Evolutionary conservation across 768 basidiomycete genomes (phyloP), one percentile per base, ranked within the genome.

Genomic region (Lanmaoa pseudosensibilis): DNA sequence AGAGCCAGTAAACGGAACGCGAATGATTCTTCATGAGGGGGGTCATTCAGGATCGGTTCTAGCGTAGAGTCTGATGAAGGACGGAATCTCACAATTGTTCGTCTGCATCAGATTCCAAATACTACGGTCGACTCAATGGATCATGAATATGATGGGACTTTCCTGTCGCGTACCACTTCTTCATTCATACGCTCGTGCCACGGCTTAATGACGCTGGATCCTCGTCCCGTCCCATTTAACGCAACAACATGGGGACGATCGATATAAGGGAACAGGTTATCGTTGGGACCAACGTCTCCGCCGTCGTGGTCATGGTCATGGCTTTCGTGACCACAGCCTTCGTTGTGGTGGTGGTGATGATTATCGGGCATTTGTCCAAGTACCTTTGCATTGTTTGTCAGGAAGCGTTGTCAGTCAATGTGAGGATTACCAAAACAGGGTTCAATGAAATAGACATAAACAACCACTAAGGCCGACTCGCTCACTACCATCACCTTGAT

Each of bases 51-150:
- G 49, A 45, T 12, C 23, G 5, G 39, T 5, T 5, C 5, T 3
- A 30, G 27, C 50, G 37, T 25, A 32, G n/a, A 18, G 40, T 23
- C 23, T 19, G 45, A 51, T 25, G 33, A 27, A 38, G n/a, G 19
- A 52, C 23, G n/a, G 30, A 30, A 46, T 58, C 78, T 64, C 71
- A 92, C 91, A 97, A 72, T 71, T 93, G 89, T 67, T 95, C 94
- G 72, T 96, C 94, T 34, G 89, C 88, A 60, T 97, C 94, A 18
- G 92, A 94, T 71, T 94, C 89, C 56, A 94, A 69, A 58, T 74
- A 90, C 94, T 97, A 34, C 23, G 40, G 53, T 50, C 34, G 34
- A 18, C 33, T 62, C 54, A 47, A 49, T 57, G 40, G 40, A 47
- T 33, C 3, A 25, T 30, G 36, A 13, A 43, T 21, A 54, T 46